These are phyloP conservation scores for Leccinum barrowsii DNA, from an alignment of 768 basidiomycete species.

Conservation along the genomic window DNA sequence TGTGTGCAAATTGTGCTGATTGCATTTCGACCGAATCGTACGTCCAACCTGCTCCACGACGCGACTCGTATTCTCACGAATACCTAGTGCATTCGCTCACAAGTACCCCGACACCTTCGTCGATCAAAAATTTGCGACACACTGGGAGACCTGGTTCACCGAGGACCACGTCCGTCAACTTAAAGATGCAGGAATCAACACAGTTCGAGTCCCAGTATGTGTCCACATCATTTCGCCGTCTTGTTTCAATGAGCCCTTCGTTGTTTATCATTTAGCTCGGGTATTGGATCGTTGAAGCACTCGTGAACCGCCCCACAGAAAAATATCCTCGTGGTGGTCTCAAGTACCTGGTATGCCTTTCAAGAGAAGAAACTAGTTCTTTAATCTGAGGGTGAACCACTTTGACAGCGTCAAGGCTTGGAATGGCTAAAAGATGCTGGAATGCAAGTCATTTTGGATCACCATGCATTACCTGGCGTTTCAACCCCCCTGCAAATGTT, in stretches of 20 bases:
- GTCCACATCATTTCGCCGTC: neutral
- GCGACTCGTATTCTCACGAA: neutral
- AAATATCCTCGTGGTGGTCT: slow-evolving; percentile 71
- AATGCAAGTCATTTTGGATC: slow-evolving; percentile 64
- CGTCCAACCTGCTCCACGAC: neutral
- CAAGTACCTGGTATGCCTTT: slow-evolving; percentile 48
- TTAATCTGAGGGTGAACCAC: neutral
- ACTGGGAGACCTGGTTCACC: slow-evolving; percentile 78
- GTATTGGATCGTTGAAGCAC: slow-evolving; percentile 75
- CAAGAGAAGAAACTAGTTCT: neutral
- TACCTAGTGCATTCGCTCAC: slow-evolving; percentile 51
- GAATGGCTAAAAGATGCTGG: slow-evolving; percentile 56
- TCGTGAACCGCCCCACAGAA: slow-evolving; percentile 61
- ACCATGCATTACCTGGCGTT: slow-evolving; percentile 71
- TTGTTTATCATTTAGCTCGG: slow-evolving; percentile 50
- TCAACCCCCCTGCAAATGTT: slow-evolving; percentile 60
- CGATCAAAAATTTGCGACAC: slow-evolving; percentile 53
- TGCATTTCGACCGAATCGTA: slow-evolving; percentile 73
- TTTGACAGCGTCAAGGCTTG: slow-evolving; percentile 57
- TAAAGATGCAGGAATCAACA: slow-evolving; percentile 58
- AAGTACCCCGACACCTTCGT: slow-evolving; percentile 55
- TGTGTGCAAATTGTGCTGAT: slow-evolving; percentile 52
- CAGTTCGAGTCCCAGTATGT: slow-evolving; percentile 71
- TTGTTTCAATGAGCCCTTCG: neutral
- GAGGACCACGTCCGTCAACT: slow-evolving; percentile 57